Percentiles rank a stretch among this genome's conserved stretches.
Evolutionary conservation across 176 grass and related monocot genomes (phyloP).

Genomic region (Leersia perrieri): DNA sequence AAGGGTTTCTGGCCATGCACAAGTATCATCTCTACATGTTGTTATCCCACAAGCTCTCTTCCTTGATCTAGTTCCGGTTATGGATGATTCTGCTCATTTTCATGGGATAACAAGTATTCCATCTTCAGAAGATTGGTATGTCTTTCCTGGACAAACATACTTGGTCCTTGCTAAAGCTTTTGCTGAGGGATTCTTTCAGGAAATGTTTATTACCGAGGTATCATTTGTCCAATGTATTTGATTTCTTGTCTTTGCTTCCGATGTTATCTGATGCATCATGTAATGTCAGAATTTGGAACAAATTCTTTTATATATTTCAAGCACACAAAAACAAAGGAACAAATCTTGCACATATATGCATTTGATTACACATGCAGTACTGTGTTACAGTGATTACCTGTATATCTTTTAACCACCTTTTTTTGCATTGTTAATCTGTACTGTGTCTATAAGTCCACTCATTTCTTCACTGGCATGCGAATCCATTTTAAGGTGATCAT

Average conservation of each 20-base stretch:
- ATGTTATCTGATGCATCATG: background rate
- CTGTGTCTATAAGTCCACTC: constrained; percentile 4
- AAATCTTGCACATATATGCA: background rate
- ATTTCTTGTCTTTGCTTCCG: constrained; percentile 15
- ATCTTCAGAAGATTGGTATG: constrained; percentile 77
- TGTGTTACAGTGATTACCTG: background rate
- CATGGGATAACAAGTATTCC: constrained; percentile 52
- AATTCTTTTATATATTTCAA: background rate
- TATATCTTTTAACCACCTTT: background rate
- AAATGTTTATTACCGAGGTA: constrained; percentile 88
- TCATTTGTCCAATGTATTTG: constrained; percentile 10
- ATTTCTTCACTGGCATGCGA: background rate
- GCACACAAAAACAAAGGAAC: background rate
- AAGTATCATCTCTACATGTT: constrained; percentile 83
- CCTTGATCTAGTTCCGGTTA: constrained; percentile 65
- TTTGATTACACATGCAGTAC: background rate
- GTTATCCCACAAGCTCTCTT: constrained; percentile 71
- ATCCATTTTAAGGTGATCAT: background rate
- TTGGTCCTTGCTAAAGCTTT: constrained; percentile 69
- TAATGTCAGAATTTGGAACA: background rate
- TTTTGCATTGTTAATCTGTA: background rate
- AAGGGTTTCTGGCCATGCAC: constrained; percentile 83
- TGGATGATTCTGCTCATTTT: constrained; percentile 59
- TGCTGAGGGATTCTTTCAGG: constrained; percentile 58
- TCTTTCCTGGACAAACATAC: constrained; percentile 84